Conservation (phyloP, 768 basidiomycete genomes). For the Psilocybe azurescens region DNA sequence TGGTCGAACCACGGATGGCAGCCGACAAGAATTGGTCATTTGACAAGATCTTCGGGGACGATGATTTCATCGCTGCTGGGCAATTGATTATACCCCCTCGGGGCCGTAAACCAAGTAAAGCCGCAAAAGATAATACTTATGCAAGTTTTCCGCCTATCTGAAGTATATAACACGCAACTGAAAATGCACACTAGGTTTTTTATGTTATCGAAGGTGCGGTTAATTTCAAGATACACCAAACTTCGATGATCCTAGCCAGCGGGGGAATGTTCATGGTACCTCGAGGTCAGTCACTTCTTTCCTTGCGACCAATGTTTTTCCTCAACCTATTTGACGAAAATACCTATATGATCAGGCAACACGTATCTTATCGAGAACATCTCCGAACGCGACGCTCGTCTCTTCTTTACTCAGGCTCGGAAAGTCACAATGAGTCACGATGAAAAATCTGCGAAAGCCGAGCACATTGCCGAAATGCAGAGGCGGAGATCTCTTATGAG, state of each 20-base stretch:
- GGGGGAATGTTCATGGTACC: slow-evolving; percentile 93
- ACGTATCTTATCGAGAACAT: slow-evolving; percentile 92
- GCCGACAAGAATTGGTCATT: slow-evolving; percentile 78
- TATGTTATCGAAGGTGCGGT: slow-evolving; percentile 89
- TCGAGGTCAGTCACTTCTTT: slow-evolving; percentile 59
- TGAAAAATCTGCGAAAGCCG: slow-evolving; percentile 25
- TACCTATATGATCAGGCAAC: slow-evolving; percentile 65
- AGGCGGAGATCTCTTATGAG: slow-evolving; percentile 24
- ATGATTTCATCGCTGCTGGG: slow-evolving; percentile 90
- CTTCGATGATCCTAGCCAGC: slow-evolving; percentile 75
- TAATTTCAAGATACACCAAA: slow-evolving; percentile 82
- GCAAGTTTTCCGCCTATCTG: slow-evolving; percentile 19
- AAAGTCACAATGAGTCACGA: slow-evolving; percentile 38
- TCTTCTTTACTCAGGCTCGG: slow-evolving; percentile 94
- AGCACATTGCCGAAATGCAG: slow-evolving; percentile 23
- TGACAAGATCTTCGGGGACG: slow-evolving; percentile 92
- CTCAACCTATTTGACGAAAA: not conserved
- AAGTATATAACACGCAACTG: not conserved
- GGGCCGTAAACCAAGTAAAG: slow-evolving; percentile 85
- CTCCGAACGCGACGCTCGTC: slow-evolving; percentile 71
- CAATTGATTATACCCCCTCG: slow-evolving; percentile 81
- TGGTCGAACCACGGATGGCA: slow-evolving; percentile 66
- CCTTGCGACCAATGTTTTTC: not conserved
- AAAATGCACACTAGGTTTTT: slow-evolving; percentile 42
- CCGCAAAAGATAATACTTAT: slow-evolving; percentile 88